These are phyloP conservation scores for Colletotrichum tropicicola DNA, from an alignment of 2,329 filamentous ascomycete genomes.

Conservation along the genomic window DNA sequence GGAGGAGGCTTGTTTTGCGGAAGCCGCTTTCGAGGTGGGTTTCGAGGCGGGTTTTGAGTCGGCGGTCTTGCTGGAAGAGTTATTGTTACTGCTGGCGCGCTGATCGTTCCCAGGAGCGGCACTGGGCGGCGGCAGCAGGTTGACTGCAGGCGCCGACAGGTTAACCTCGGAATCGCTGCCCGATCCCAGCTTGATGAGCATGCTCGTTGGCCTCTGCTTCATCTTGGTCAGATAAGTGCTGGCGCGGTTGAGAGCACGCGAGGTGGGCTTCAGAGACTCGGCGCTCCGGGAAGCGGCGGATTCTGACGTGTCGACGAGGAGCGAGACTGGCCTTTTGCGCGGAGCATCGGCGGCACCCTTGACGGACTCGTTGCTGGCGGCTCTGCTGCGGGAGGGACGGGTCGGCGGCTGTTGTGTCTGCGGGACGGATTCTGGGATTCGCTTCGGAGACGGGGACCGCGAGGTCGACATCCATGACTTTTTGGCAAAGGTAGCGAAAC, in stretches of 20 bases:
- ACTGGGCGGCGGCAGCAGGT: slow-evolving; percentile 50
- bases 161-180: slow-evolving; percentile 49
- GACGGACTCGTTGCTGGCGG: slow-evolving; percentile 17
- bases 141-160: slow-evolving; percentile 52
- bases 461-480: slow-evolving; percentile 61
- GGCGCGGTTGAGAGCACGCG: slow-evolving; percentile 52
- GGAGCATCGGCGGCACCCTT: slow-evolving; percentile 42
- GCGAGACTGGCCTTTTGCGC: slow-evolving; percentile 40
- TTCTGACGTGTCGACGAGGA: slow-evolving; percentile 31
- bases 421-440: slow-evolving; percentile 35
- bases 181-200: slow-evolving; percentile 50
- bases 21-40: background rate
- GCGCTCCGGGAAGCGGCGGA: slow-evolving; percentile 41
- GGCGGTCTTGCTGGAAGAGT: background rate
- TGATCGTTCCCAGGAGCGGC: slow-evolving; percentile 23
- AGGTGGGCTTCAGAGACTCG: slow-evolving; percentile 47
- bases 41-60: slow-evolving; percentile 41
- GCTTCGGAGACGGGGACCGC: slow-evolving; percentile 56
- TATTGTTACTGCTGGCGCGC: slow-evolving; percentile 1
- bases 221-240: slow-evolving; percentile 61
- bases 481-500: slow-evolving; percentile 59
- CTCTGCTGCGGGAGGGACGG: slow-evolving; percentile 25
- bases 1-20: slow-evolving; percentile 37
- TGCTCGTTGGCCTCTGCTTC: slow-evolving; percentile 54
- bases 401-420: slow-evolving; percentile 33